Evolutionary conservation across 2,329 filamentous ascomycete species (phyloP).

Genomic region (Cladosporium sp.): DNA sequence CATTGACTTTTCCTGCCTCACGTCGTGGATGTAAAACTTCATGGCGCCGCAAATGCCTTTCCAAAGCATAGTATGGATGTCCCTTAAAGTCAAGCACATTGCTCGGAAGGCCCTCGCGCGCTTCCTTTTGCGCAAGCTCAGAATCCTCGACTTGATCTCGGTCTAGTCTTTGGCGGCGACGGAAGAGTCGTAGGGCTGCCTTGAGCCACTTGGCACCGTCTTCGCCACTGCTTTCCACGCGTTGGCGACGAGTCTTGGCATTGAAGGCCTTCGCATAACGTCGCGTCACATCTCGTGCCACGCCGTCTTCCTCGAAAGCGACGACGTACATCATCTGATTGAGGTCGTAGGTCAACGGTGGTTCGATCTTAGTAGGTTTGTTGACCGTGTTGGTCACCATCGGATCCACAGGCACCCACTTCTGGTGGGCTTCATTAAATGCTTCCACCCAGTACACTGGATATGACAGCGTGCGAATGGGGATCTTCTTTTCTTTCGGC

Average conservation of each 20-base stretch:
- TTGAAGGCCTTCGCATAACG: constrained; percentile 88
- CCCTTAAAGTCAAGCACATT: constrained; percentile 46
- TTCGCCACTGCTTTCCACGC: constrained; percentile 68
- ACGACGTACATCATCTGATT: constrained; percentile 83
- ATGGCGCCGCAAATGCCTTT: constrained; percentile 79
- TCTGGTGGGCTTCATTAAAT: constrained; percentile 81
- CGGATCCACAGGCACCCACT: constrained; percentile 88
- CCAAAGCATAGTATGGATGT: constrained; percentile 63
- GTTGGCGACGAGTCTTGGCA: constrained; percentile 78
- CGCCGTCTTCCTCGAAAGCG: constrained; percentile 78
- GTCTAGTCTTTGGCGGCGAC: constrained; percentile 48
- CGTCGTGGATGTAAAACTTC: constrained; percentile 77
- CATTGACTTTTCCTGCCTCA: constrained; percentile 74
- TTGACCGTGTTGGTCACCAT: constrained; percentile 78
- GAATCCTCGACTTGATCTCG: constrained; percentile 82
- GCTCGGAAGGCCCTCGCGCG: constrained; percentile 63
- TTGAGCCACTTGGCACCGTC: constrained; percentile 60
- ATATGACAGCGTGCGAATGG: constrained; percentile 69
- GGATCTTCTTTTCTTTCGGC: constrained; percentile 40
- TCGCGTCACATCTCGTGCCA: constrained; percentile 79
- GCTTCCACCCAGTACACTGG: constrained; percentile 96
- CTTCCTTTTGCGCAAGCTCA: constrained; percentile 70
- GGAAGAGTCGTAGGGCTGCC: constrained; percentile 50
- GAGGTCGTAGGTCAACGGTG: constrained; percentile 72
- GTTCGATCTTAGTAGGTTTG: constrained; percentile 76